phyloP scores from a whole-genome alignment of 2,329 filamentous ascomycete species.

The Sporothrix globosa region DNA sequence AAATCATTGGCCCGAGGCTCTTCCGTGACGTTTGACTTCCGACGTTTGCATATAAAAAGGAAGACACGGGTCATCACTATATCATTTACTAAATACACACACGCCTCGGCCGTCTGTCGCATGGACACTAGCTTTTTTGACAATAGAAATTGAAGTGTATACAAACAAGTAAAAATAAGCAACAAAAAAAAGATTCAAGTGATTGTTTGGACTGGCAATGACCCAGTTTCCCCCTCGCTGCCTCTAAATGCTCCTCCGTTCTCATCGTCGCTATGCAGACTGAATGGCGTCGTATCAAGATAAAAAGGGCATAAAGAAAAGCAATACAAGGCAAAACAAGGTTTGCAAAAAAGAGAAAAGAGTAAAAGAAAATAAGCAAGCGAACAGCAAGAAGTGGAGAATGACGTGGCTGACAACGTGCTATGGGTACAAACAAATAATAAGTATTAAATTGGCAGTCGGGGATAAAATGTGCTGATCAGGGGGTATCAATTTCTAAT shows the following conservation, averaged over 20 bases:
- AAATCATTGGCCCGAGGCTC: no score
- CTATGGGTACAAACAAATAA: conserved; percentile 18
- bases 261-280: conserved; percentile 32
- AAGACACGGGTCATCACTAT: no score
- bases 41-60: no score
- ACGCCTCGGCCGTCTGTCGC: neutral
- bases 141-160: neutral
- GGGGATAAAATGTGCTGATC: conserved; percentile 19
- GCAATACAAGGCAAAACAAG: neutral
- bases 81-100: neutral
- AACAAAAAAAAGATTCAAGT: conserved; percentile 12
- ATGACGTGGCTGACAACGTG: neutral
- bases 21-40: no score
- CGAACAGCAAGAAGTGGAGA: neutral
- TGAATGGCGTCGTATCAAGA: conserved; percentile 23
- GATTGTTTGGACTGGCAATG: conserved; percentile 6
- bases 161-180: neutral
- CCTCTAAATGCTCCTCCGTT: conserved; percentile 19
- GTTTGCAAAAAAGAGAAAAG: neutral
- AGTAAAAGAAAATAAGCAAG: no score
- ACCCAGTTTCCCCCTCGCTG: neutral
- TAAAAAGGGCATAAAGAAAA: conserved; percentile 12
- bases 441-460: conserved; percentile 22
- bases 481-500: conserved; percentile 32
- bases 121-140: neutral